Conservation (phyloP, 176 grass and related monocot species). For the Saccharum officinarum region DNA sequence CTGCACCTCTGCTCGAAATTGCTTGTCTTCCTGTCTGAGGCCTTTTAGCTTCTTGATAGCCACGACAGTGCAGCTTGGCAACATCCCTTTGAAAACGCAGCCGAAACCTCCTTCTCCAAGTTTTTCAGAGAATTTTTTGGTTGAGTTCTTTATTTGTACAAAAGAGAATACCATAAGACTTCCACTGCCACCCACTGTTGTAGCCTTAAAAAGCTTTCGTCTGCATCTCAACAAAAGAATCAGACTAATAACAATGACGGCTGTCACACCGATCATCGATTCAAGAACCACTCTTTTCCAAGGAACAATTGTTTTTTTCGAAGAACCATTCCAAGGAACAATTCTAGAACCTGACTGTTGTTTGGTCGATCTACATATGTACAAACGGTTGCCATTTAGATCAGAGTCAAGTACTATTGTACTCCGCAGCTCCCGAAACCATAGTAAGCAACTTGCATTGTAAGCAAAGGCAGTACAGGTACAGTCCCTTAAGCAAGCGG, state of each 20-base stretch:
- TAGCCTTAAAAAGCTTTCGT: background rate
- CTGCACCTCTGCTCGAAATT: slow-evolving; percentile 47
- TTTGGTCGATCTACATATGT: background rate
- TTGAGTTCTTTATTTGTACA: slow-evolving; percentile 13
- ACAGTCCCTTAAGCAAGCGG: slow-evolving; percentile 7
- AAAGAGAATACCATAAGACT: slow-evolving; percentile 13
- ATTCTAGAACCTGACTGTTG: no score
- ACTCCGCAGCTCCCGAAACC: background rate
- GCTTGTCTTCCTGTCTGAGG: slow-evolving; percentile 26
- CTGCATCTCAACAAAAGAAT: background rate
- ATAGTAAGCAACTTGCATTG: background rate
- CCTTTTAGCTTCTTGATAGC: slow-evolving; percentile 41
- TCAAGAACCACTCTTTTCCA: background rate
- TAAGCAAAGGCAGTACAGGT: slow-evolving; percentile 31
- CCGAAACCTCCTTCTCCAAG: slow-evolving; percentile 50
- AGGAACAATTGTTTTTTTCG: no score
- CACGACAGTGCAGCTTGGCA: background rate
- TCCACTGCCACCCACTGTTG: background rate
- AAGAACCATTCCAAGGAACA: background rate
- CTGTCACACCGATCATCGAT: background rate
- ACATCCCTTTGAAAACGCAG: slow-evolving; percentile 38
- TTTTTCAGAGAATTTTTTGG: slow-evolving; percentile 34
- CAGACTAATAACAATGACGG: background rate
- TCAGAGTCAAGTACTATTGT: background rate
- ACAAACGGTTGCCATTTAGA: background rate